These are phyloP conservation scores for Hypomontagnella submonticulosa DNA, from an alignment of 495 filamentous ascomycete species.

Conservation along the genomic window DNA sequence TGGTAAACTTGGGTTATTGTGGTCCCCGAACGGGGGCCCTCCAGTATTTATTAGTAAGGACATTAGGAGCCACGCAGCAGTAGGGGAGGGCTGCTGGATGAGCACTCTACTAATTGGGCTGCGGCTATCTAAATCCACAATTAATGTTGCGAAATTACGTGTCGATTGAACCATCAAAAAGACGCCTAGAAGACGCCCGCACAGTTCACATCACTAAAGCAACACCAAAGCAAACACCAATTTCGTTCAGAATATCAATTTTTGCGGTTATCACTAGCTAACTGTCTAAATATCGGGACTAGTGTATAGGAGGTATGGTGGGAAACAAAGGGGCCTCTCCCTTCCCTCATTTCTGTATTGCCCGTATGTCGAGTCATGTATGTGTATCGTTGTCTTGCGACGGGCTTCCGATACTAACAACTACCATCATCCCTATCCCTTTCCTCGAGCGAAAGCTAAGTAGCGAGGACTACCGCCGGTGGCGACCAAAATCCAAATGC, in stretches of 20 bases:
- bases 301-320: neutral
- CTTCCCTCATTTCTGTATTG: neutral
- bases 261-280: slow-evolving; percentile 20
- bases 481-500: slow-evolving; percentile 39
- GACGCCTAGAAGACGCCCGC: too few species aligned
- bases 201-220: neutral
- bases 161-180: too few species aligned
- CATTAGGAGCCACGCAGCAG: too few species aligned
- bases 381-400: too few species aligned
- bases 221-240: neutral
- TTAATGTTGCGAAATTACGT: too few species aligned
- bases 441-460: slow-evolving; percentile 9
- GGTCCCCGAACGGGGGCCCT: too few species aligned
- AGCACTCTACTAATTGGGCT: too few species aligned
- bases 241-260: slow-evolving; percentile 9
- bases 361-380: too few species aligned
- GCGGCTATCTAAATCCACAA: too few species aligned
- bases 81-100: too few species aligned
- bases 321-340: neutral
- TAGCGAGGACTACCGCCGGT: slow-evolving; percentile 26
- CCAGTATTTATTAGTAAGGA: too few species aligned
- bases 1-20: too few species aligned
- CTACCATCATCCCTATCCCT: neutral
- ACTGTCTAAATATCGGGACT: slow-evolving; percentile 15
- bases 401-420: neutral